Evolutionary conservation across 1,284 basidiomycete species (phyloP).

Genomic region (Boletus sp.): DNA sequence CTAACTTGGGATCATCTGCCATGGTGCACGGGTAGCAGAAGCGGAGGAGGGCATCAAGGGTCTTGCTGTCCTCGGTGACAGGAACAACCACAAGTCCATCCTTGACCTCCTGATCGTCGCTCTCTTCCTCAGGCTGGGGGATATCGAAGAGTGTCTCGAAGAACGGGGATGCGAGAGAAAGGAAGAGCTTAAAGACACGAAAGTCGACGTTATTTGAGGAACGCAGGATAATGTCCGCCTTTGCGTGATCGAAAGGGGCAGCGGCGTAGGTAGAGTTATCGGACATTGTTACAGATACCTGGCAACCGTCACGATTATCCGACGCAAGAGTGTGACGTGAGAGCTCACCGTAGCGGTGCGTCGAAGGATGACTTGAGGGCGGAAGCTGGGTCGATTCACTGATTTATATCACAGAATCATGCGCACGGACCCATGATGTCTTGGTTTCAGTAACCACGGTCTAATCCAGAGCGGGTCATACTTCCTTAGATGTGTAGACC

Average conservation of each 20-base stretch:
- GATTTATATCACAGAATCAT: background rate
- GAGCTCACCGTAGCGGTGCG: background rate
- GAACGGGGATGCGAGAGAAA: constrained; percentile 38
- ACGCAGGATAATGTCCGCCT: constrained; percentile 36
- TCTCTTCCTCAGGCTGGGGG: constrained; percentile 38
- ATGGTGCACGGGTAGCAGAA: constrained; percentile 11
- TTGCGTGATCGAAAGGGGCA: constrained; percentile 29
- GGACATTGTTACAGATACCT: constrained; percentile 2
- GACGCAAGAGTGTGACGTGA: background rate
- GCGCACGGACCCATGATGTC: constrained; percentile 2
- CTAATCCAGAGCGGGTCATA: background rate
- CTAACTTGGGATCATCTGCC: background rate
- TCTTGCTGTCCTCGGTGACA: constrained; percentile 4
- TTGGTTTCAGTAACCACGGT: background rate
- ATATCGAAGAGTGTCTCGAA: constrained; percentile 49
- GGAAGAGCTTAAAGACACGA: constrained; percentile 41
- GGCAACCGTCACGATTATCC: background rate
- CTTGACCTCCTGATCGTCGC: constrained; percentile 14
- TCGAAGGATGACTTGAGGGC: background rate
- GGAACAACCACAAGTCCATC: constrained; percentile 13
- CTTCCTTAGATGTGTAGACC: background rate
- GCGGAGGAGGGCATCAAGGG: constrained; percentile 4
- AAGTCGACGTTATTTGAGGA: constrained; percentile 46
- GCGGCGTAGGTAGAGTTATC: constrained; percentile 11
- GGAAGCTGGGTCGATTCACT: background rate